A percentile compares a stretch with the other conserved stretches of the same genome.
Evolutionary conservation across 2,329 filamentous ascomycete species (phyloP).

Genomic region (Neopestalotiopsis sp.): DNA sequence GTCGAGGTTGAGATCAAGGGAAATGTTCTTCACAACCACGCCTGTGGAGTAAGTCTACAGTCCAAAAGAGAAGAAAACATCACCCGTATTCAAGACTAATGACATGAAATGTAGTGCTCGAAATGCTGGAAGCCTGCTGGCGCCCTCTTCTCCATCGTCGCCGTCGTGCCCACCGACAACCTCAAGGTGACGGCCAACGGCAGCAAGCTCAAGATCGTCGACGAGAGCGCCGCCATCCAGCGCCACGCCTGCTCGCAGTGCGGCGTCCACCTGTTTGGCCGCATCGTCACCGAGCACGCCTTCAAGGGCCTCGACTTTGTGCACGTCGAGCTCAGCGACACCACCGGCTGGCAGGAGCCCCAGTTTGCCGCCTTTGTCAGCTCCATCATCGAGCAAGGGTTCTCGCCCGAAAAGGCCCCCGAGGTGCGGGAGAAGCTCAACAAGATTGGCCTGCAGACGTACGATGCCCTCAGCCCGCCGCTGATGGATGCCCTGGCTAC

Average conservation of each 20-base stretch:
- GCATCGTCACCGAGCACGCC: constrained; percentile 67
- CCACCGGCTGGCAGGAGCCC: constrained; percentile 72
- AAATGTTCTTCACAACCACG: constrained; percentile 72
- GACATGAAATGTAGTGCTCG: constrained; percentile 50
- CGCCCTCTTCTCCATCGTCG: constrained; percentile 68
- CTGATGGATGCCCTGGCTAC: constrained; percentile 68
- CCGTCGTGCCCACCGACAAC: constrained; percentile 61
- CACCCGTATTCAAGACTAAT: not conserved
- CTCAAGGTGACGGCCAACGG: constrained; percentile 61
- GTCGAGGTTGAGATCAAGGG: constrained; percentile 62
- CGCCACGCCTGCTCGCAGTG: constrained; percentile 66
- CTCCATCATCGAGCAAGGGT: constrained; percentile 72
- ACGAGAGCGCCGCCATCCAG: constrained; percentile 61
- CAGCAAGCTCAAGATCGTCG: constrained; percentile 62
- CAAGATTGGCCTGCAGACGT: constrained; percentile 61
- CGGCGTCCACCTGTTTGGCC: constrained; percentile 66
- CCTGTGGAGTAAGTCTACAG: constrained; percentile 53
- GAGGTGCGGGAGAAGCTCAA: constrained; percentile 59
- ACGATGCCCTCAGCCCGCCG: constrained; percentile 64
- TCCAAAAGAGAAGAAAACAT: too few species aligned
- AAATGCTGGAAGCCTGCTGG: constrained; percentile 74
- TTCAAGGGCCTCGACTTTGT: constrained; percentile 75
- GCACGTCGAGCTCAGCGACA: constrained; percentile 64
- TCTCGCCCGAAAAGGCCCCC: constrained; percentile 57
- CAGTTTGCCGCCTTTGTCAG: constrained; percentile 73